A percentile compares a stretch with the other conserved stretches of the same genome.
Evolutionary conservation across 2,329 filamentous ascomycete genomes (phyloP).

Genomic region (Mollisiaceae sp.): DNA sequence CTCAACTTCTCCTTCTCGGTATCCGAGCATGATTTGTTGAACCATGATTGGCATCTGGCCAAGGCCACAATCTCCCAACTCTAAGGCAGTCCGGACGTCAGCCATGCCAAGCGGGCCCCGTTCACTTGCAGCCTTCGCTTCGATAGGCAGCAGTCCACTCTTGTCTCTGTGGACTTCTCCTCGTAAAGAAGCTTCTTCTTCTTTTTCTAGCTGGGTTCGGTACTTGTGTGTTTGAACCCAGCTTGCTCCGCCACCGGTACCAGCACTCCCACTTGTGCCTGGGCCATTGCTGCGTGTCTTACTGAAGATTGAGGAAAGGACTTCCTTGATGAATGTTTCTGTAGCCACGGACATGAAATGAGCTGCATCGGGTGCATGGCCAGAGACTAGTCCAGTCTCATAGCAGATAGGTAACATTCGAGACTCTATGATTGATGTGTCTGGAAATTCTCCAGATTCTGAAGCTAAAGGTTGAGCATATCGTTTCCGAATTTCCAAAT

Average conservation of each 20-base stretch:
- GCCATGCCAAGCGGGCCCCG: conserved; percentile 75
- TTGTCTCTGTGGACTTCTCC: conserved; percentile 78
- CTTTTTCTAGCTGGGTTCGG: conserved; percentile 72
- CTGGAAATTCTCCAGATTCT: conserved; percentile 73
- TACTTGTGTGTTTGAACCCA: conserved; percentile 84
- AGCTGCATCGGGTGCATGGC: conserved; percentile 64
- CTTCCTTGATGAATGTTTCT: conserved; percentile 71
- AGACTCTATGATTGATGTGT: conserved; percentile 64
- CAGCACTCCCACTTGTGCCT: conserved; percentile 64
- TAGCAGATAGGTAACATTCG: conserved; percentile 73
- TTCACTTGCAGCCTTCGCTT: conserved; percentile 76
- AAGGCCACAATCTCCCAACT: conserved; percentile 76
- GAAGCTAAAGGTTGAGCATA: conserved; percentile 67
- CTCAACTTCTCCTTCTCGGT: conserved; percentile 78
- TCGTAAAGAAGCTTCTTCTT: conserved; percentile 75
- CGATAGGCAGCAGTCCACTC: conserved; percentile 78
- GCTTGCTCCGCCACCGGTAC: conserved; percentile 67
- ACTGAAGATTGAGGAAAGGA: conserved; percentile 66
- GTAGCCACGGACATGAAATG: conserved; percentile 69
- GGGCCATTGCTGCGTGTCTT: conserved; percentile 69
- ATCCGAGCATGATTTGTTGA: conserved; percentile 71
- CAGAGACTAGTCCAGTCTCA: conserved; percentile 64
- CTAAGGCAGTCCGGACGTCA: conserved; percentile 77
- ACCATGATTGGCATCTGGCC: conserved; percentile 78
- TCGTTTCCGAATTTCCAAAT: conserved; percentile 70